Evolutionary conservation across 306 rosid species (phyloP).

Genomic region (Cucumis melo): DNA sequence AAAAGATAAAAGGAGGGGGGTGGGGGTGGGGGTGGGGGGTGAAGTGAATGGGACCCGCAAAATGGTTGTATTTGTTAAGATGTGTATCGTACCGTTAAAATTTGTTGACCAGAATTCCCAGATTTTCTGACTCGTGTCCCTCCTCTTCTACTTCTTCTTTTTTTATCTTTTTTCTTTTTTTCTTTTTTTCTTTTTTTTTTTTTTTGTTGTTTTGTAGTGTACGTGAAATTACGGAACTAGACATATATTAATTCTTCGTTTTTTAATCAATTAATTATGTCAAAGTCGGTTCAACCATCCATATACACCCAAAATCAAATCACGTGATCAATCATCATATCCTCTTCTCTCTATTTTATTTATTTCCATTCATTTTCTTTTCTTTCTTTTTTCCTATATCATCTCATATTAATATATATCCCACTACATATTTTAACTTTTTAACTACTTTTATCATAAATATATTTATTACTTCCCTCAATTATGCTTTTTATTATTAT

Average conservation of each 20-base stretch:
- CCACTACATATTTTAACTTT: too few species aligned
- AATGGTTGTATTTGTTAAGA: conserved; percentile 18
- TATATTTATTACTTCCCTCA: too few species aligned
- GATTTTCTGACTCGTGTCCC: not conserved
- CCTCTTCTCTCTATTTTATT: not conserved
- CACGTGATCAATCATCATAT: not conserved
- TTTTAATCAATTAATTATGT: not conserved
- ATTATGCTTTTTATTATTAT: too few species aligned
- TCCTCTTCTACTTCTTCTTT: too few species aligned
- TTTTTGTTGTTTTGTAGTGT: too few species aligned
- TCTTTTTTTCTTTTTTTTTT: too few species aligned
- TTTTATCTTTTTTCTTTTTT: too few species aligned
- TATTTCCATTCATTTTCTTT: too few species aligned
- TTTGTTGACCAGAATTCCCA: conserved; percentile 18
- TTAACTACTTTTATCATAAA: too few species aligned
- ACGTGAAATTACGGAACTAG: not conserved
- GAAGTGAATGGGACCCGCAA: not conserved
- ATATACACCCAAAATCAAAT: not conserved
- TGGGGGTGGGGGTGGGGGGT: too few species aligned
- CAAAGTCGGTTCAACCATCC: not conserved
- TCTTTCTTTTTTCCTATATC: too few species aligned
- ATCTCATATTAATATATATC: too few species aligned
- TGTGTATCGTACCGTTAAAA: conserved; percentile 9
- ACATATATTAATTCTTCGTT: not conserved
- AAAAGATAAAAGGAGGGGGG: not conserved